Percentiles rank a stretch among this genome's conserved stretches.
Evolutionary conservation across 2,329 filamentous ascomycete genomes (phyloP).

Genomic region (Leptographium procerum): DNA sequence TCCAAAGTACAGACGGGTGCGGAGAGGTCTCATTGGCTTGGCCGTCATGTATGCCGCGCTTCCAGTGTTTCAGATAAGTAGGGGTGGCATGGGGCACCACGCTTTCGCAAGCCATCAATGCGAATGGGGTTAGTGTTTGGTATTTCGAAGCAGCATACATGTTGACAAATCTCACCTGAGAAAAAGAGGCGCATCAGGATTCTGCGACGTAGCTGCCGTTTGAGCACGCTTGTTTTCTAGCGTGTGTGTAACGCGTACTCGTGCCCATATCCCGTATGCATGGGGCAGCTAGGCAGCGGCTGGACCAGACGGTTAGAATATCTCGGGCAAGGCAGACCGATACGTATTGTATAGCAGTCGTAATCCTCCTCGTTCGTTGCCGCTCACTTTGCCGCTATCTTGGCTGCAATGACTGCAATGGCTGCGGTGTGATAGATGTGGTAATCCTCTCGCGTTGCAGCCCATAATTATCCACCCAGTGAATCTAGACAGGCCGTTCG

Average conservation of each 20-base stretch:
- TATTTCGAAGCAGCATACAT: not conserved
- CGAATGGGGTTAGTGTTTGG: not conserved
- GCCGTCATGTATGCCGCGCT: not conserved
- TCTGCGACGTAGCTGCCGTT: not conserved
- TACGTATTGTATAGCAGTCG: not conserved
- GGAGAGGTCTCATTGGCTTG: not conserved
- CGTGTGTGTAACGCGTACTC: not conserved
- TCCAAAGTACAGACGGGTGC: not conserved
- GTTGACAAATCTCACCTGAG: not conserved
- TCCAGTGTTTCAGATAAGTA: slow-evolving; percentile 1
- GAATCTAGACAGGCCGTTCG: not conserved
- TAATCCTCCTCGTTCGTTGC: not conserved
- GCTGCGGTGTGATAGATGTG: not conserved
- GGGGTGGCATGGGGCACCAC: not conserved
- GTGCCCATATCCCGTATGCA: not conserved
- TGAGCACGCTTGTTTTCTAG: not conserved
- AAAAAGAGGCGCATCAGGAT: not conserved
- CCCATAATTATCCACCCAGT: not conserved
- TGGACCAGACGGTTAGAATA: not conserved
- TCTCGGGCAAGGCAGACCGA: not conserved
- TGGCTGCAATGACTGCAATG: no score
- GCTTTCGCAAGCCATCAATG: not conserved
- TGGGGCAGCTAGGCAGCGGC: not conserved
- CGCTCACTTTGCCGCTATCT: not conserved
- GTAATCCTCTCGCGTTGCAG: no score